Base-by-base conservation (phyloP, 2,329 filamentous ascomycete species). In the Apiospora kogelbergensis region DNA sequence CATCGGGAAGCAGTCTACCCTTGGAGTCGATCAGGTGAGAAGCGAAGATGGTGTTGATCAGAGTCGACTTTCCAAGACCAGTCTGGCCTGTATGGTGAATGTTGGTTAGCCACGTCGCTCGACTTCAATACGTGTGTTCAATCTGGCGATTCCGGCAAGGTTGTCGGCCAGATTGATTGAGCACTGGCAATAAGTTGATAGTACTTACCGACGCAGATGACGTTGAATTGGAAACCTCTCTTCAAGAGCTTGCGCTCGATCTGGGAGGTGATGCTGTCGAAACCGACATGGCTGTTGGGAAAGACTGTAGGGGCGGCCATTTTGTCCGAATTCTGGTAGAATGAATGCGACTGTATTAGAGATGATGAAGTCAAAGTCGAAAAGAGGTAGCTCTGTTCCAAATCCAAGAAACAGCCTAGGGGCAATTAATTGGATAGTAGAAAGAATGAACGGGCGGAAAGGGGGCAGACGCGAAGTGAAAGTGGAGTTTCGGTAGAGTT, bases 21-120 rank as follows among this genome's bases (percentile, higher is more conserved):
- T 99, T 99, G 80, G 94, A 97, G 83, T 99, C 95, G 84, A 99
- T 98, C 77, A 99, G 90, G 87, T 99, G 96, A 76, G 96, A 98
- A 76, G 96, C 96, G 85, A 99, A 99, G 87, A 99, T 98, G 84
- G 96, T 99, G 89, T 99, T 99, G 89, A 99, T 97, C 81, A 99
- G 86, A 72, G 96, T 99, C 69, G 95, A 98, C 87, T 99, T 99
- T 84, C 96, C 96, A 77, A 99, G 90, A 82, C 96, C 96, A 72
- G 96, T 99, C 86, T 99, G 96, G 79, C 96, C 96, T 98, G 80
- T 72, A 74, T 67, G 72, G 72, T 75, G 72, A 72, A 76, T 70
- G 76, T 73, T 77, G 73, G 77, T 81, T 73, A 80, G 77, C 48
- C 74, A 71, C 68, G 69, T 48, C 17, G 70, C 67, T 72, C 46